phyloP scores from a whole-genome alignment of 441 rosid species.

The Syzygium syzygioides region DNA sequence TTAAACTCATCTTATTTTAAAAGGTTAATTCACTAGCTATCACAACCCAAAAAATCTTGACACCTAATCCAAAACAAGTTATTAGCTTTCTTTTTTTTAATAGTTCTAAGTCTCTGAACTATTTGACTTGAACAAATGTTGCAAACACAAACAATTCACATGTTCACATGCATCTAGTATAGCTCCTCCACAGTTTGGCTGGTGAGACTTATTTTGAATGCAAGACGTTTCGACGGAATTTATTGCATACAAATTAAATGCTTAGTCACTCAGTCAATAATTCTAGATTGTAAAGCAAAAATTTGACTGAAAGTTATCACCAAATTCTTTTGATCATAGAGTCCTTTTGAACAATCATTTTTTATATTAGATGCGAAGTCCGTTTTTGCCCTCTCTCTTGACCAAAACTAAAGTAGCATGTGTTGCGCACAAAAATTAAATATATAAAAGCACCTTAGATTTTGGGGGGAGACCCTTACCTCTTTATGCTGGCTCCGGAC shows the following conservation, averaged over 20 bases:
- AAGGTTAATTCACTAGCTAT: no score
- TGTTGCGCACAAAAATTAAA: no score
- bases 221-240: fast-evolving
- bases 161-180: background rate
- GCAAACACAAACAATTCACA: no score
- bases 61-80: no score
- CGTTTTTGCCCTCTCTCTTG: background rate
- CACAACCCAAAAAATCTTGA: no score
- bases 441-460: background rate
- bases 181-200: background rate
- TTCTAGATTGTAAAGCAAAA: fast-evolving
- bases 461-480: background rate
- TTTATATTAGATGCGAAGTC: background rate
- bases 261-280: background rate
- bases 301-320: background rate
- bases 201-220: background rate
- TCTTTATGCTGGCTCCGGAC: background rate
- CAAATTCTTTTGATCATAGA: background rate
- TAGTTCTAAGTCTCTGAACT: no score
- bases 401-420: no score
- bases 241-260: background rate
- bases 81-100: no score
- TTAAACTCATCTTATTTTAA: background rate
- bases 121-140: no score
- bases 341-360: background rate